Evolutionary conservation across 768 basidiomycete genomes (phyloP), one percentile per base, ranked within the genome.

Genomic region (Collybia mongolica): DNA sequence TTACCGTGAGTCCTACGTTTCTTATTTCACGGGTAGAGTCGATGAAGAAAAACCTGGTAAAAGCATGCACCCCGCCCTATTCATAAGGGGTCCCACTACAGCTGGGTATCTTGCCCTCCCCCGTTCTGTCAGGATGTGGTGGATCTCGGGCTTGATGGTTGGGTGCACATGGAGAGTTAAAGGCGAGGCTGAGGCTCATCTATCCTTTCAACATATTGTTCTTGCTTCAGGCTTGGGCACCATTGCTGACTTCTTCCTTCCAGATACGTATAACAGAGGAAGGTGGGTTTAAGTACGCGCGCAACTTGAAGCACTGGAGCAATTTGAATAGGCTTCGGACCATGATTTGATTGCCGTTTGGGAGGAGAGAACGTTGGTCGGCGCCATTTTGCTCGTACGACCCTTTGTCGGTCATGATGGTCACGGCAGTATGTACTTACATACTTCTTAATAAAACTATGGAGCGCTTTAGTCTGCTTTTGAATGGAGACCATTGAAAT

Each of bases 1-100:
- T 28, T 48, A 39, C 23, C 17, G 55, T 64, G 58, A 54, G 54
- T 58, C 51, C 45, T 20, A 18, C 71, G 14, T 38, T 56, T 53
- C 29, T 60, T 53, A 52, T 18, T 44, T 55, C 12, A 39, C 54
- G 44, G 56, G 48, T 54, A 51, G 66, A 61, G 74, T 81, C 86
- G 64, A 79, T 65, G 90, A 92, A 65, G 88, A 91, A 69, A 79
- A 84, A 73, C 84, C 89, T 92, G 89, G 89, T 92, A 91, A 92
- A 86, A 73, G 80, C 65, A 92, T 81, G 71, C 82, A 87, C 73
- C 89, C 84, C 82, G 74, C 72, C 64, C 65, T 62, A 69, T 63
- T 54, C 42, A 29, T 23, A 59, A 62, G 67, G 63, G 67, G 68
- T 73, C 71, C 69, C 60, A 61, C 53, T 22, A 51, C 43, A 32